A percentile compares a stretch with the other conserved stretches of the same genome.
These are phyloP conservation scores for Turritis glabra DNA, from an alignment of 345 rosid genomes.

Conservation along the genomic window DNA sequence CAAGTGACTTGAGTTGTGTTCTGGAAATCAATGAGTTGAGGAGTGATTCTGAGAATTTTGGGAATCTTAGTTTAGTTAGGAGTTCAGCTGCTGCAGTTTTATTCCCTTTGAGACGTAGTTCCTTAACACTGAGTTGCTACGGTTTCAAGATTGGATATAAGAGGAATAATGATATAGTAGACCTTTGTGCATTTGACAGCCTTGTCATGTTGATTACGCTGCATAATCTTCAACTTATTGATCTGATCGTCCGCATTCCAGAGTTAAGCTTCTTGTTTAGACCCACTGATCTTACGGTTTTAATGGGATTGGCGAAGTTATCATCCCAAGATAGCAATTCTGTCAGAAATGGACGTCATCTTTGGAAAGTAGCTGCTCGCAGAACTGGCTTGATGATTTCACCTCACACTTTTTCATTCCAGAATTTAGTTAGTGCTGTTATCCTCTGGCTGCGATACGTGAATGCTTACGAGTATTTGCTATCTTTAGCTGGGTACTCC, in stretches of 20 bases:
- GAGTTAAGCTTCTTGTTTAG: slow-evolving; percentile 54
- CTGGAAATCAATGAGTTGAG: slow-evolving; percentile 54
- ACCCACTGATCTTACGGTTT: slow-evolving; percentile 60
- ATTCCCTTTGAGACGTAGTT: slow-evolving; percentile 51
- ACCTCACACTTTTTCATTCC: slow-evolving; percentile 60
- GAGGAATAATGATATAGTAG: slow-evolving; percentile 45
- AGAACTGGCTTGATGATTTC: slow-evolving; percentile 55
- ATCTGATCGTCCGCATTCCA: slow-evolving; percentile 51
- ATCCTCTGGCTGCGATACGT: slow-evolving; percentile 74
- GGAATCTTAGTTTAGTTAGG: slow-evolving; percentile 53
- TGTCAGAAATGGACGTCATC: slow-evolving; percentile 63
- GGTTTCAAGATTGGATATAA: slow-evolving; percentile 57
- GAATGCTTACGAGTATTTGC: slow-evolving; percentile 59
- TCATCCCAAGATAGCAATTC: slow-evolving; percentile 46
- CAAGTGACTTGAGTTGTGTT: slow-evolving; percentile 47
- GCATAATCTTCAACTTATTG: slow-evolving; percentile 55
- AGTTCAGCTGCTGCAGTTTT: slow-evolving; percentile 54
- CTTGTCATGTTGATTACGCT: slow-evolving; percentile 41
- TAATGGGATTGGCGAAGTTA: slow-evolving; percentile 48
- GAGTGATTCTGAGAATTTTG: slow-evolving; percentile 57
- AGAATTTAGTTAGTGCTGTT: slow-evolving; percentile 49
- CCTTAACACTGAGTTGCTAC: slow-evolving; percentile 49
- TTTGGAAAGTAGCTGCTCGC: slow-evolving; percentile 82
- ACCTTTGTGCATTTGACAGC: slow-evolving; percentile 44
- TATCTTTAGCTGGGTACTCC: slow-evolving; percentile 58